Base-by-base conservation (phyloP, 1,284 basidiomycete species). In the Entoloma clypeatum region DNA sequence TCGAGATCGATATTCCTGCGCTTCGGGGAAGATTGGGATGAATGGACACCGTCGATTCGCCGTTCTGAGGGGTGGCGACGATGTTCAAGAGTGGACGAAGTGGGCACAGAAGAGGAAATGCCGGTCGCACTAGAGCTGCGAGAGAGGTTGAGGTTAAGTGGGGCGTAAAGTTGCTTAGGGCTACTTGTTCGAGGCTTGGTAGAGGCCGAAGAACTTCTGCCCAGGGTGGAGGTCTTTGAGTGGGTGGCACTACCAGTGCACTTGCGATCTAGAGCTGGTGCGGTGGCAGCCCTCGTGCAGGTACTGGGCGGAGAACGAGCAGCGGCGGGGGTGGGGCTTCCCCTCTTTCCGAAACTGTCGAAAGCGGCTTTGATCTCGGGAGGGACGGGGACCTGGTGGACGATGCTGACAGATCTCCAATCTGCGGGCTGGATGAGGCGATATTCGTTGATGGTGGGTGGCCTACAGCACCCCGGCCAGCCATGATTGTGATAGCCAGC, bases 401-500 rank as follows among this genome's bases (percentile, higher is more conserved):
- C 75, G 44, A 74, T 68, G 62, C 76, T 81, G 57, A 90, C 83
- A 24, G 83, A 75, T 49, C 69, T 75, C 86, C 86, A 90, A 60
- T 89, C 86, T n/a, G 81, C 81, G 38, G 77, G 71, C 18, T 74
- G 75, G 44, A 89, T 78, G 47, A 73, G 58, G 47, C 71, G 70
- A 50, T 73, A 67, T 56, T 90, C 86, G 40, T 57, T 64, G 7
- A 65, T 50, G 16, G 63, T 65, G 1, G 86, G 86, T 1, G 86
- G 68, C 14, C 86, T 77, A 68, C 86, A 89, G 67, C 86, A 89
- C 22, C 86, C 86, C 38, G 86, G 86, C 86, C 86, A 90, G 25
- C 86, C 86, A 28, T 73, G 74, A 56, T 89, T 89, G 55, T 72
- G 67, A 55, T 73, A 74, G 10, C 77, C 75, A 29, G 74, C 63